Conservation (phyloP, 495 filamentous ascomycete species). For the Neurospora intermedia region DNA sequence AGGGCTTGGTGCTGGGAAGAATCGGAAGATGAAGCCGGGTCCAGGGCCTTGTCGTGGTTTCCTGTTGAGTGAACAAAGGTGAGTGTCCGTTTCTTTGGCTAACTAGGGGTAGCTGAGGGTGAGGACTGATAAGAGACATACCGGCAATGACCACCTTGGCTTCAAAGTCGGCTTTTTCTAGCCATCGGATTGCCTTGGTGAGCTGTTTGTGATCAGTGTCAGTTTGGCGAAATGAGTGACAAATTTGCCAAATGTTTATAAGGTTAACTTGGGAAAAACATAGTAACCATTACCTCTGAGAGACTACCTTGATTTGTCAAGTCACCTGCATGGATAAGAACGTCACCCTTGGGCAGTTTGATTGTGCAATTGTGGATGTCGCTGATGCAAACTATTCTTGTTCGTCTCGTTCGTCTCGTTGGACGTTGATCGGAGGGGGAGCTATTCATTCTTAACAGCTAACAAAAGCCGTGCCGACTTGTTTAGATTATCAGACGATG, state of each 20-base stretch:
- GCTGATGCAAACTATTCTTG: conserved; percentile 59
- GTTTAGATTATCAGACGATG: neutral
- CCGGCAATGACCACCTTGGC: conserved; percentile 80
- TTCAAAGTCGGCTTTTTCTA: conserved; percentile 62
- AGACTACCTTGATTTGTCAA: conserved; percentile 69
- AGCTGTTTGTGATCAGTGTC: conserved; percentile 11
- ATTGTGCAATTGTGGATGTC: conserved; percentile 72
- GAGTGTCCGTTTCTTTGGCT: neutral
- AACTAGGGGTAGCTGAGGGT: neutral
- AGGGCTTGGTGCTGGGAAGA: neutral
- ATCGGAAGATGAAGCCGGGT: conserved; percentile 48
- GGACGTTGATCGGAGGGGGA: conserved; percentile 1
- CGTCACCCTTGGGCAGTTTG: conserved; percentile 68
- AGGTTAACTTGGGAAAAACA: neutral
- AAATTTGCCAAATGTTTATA: neutral
- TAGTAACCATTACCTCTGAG: conserved; percentile 20
- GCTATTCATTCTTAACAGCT: neutral
- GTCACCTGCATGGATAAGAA: conserved; percentile 87
- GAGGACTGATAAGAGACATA: conserved; percentile 28
- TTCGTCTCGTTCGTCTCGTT: conserved; percentile 23
- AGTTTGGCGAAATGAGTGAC: neutral
- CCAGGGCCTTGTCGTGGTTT: conserved; percentile 73
- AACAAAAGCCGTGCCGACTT: neutral
- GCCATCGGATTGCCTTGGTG: conserved; percentile 57
- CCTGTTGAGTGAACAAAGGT: conserved; percentile 30